Percentiles rank a stretch among this genome's conserved stretches.
Conservation (phyloP, 768 basidiomycete genomes). For the Tylopilus sp. region DNA sequence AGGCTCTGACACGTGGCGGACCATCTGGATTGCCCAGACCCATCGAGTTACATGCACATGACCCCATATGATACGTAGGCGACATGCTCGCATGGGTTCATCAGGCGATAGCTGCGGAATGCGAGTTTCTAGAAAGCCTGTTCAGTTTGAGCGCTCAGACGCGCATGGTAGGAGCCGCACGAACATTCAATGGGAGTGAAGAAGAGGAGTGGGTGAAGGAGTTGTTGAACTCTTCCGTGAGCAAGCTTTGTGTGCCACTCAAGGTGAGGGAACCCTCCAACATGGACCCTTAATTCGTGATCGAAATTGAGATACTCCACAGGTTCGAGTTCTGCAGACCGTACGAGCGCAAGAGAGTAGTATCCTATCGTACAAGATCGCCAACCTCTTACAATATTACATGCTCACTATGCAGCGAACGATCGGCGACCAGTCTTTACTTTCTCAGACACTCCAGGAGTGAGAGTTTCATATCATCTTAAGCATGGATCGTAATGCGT, state of each 20-base stretch:
- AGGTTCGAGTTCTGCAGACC: slow-evolving; percentile 92
- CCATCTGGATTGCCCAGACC: slow-evolving; percentile 83
- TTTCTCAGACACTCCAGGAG: slow-evolving; percentile 80
- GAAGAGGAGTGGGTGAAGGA: slow-evolving; percentile 79
- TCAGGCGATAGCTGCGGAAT: slow-evolving; percentile 91
- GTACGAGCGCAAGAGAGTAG: slow-evolving; percentile 91
- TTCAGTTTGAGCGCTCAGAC: slow-evolving; percentile 57
- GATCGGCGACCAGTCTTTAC: slow-evolving; percentile 76
- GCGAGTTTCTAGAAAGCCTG: slow-evolving; percentile 86
- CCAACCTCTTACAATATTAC: slow-evolving; percentile 95
- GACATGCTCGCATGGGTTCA: slow-evolving; percentile 99
- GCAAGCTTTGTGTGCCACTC: slow-evolving; percentile 83
- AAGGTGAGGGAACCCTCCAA: slow-evolving; percentile 49
- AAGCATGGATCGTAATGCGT: background rate
- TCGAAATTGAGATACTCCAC: background rate
- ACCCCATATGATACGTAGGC: slow-evolving; percentile 93
- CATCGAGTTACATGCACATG: slow-evolving; percentile 97
- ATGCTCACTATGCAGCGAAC: slow-evolving; percentile 89
- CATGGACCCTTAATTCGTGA: background rate
- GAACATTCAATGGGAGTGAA: slow-evolving; percentile 51
- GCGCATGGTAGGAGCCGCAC: slow-evolving; percentile 72
- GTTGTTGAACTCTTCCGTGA: slow-evolving; percentile 77
- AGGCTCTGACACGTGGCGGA: slow-evolving; percentile 85
- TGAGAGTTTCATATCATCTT: slow-evolving; percentile 33
- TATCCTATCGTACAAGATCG: slow-evolving; percentile 88